Percentiles rank a stretch among this genome's conserved stretches.
Conservation (phyloP, 2,329 filamentous ascomycete species). For the Aspergillus unguis region DNA sequence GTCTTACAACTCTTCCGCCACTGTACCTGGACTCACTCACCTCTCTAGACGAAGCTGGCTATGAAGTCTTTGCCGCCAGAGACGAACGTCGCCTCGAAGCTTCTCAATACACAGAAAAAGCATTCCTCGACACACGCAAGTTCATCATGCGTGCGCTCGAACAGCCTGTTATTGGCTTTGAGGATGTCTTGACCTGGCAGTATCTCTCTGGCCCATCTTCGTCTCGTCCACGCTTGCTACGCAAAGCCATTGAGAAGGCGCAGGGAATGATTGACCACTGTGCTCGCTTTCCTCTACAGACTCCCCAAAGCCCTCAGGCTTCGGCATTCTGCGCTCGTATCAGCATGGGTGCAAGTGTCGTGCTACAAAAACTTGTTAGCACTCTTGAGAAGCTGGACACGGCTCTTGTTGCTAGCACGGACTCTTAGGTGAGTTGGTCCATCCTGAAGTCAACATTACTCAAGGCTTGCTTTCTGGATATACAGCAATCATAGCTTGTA, state of each 20-base stretch:
- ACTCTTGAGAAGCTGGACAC: conserved; percentile 26
- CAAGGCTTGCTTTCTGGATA: no score
- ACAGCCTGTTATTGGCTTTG: conserved; percentile 44
- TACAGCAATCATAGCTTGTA: no score
- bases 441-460: no score
- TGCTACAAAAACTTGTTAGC: conserved; percentile 28
- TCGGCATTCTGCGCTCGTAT: conserved; percentile 30
- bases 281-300: conserved; percentile 20
- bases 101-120: conserved; percentile 53
- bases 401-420: neutral
- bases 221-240: conserved; percentile 22
- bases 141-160: conserved; percentile 51
- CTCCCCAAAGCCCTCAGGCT: conserved; percentile 17
- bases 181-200: conserved; percentile 52
- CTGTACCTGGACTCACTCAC: conserved; percentile 1
- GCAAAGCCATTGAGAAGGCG: conserved; percentile 25
- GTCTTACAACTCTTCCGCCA: conserved; percentile 14
- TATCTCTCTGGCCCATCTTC: conserved; percentile 39
- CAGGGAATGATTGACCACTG: conserved; percentile 27
- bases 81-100: conserved; percentile 47
- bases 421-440: neutral
- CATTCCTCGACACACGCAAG: conserved; percentile 51
- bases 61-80: conserved; percentile 50
- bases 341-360: conserved; percentile 32
- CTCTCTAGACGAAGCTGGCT: conserved; percentile 57